Evolutionary conservation across 2,329 filamentous ascomycete genomes (phyloP).

Genomic region (Beauveria sp.): DNA sequence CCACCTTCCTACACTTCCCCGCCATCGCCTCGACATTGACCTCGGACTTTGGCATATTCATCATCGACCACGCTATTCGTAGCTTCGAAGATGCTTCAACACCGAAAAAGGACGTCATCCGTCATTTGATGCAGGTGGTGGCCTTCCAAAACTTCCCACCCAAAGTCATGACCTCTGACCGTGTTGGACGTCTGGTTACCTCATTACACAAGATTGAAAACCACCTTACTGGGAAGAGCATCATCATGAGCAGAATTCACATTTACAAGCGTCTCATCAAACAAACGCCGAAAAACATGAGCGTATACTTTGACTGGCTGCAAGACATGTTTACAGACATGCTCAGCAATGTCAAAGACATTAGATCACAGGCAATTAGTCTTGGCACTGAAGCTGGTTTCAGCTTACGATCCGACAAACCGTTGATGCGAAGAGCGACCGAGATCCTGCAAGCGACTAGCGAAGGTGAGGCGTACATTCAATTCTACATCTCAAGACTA

Average conservation of each 20-base stretch:
- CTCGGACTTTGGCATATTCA: conserved; percentile 70
- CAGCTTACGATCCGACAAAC: conserved; percentile 59
- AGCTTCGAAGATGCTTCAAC: conserved; percentile 59
- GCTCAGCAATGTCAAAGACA: conserved; percentile 70
- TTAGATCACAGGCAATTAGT: conserved; percentile 64
- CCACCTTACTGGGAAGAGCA: conserved; percentile 70
- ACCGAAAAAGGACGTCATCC: conserved; percentile 65
- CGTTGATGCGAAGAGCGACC: conserved; percentile 57
- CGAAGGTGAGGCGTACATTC: conserved; percentile 55
- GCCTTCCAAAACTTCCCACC: conserved; percentile 70
- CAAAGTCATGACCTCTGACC: conserved; percentile 64
- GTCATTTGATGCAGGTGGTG: conserved; percentile 72
- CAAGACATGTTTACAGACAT: conserved; percentile 75
- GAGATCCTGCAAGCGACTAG: conserved; percentile 49
- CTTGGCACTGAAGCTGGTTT: conserved; percentile 66
- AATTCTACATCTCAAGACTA: conserved; percentile 61
- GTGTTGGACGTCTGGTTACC: conserved; percentile 62
- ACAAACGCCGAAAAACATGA: conserved; percentile 64
- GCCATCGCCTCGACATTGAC: conserved; percentile 63
- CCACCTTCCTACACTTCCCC: conserved; percentile 67
- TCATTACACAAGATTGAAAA: conserved; percentile 66
- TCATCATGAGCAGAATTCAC: conserved; percentile 66
- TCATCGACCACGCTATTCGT: conserved; percentile 73
- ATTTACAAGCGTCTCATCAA: conserved; percentile 72
- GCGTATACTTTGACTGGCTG: conserved; percentile 68